phyloP scores from a whole-genome alignment of 192 early-diverging fungal species.

The Entomortierella parvispora region DNA sequence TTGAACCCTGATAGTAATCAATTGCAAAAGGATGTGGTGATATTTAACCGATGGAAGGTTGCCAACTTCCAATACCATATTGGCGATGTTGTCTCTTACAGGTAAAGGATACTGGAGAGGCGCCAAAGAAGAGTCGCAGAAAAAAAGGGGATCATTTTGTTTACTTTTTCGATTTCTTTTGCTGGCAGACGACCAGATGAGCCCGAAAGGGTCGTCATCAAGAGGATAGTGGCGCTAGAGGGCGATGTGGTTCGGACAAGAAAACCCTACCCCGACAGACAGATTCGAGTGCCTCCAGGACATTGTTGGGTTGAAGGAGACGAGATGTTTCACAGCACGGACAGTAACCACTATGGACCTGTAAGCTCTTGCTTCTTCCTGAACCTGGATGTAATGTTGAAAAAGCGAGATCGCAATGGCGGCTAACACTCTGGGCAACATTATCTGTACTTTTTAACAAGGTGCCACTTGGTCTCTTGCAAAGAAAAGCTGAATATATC shows the following conservation, averaged over 20 bases:
- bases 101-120: constrained; percentile 23
- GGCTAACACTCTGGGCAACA: neutral
- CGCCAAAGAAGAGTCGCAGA: neutral
- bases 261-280: constrained; percentile 50
- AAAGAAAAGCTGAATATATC: constrained; percentile 64
- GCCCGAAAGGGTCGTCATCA: constrained; percentile 77
- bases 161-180: neutral
- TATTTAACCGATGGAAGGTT: constrained; percentile 68
- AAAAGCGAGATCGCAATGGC: neutral
- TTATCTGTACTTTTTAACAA: constrained; percentile 6
- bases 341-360: constrained; percentile 84
- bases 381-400: too few species aligned
- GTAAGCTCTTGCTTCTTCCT: too few species aligned
- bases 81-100: constrained; percentile 76
- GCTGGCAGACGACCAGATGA: constrained; percentile 67
- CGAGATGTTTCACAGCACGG: constrained; percentile 83
- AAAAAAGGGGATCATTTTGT: neutral
- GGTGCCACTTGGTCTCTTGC: constrained; percentile 77
- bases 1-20: constrained; percentile 80
- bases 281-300: constrained; percentile 76
- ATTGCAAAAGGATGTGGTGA: constrained; percentile 71
- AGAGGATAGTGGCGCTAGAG: constrained; percentile 86
- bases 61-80: constrained; percentile 58
- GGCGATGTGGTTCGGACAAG: constrained; percentile 77
- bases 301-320: constrained; percentile 91